Evolutionary conservation across 306 rosid species (phyloP), one percentile per base, ranked within the genome.

Genomic region (Hippophae tibetana): DNA sequence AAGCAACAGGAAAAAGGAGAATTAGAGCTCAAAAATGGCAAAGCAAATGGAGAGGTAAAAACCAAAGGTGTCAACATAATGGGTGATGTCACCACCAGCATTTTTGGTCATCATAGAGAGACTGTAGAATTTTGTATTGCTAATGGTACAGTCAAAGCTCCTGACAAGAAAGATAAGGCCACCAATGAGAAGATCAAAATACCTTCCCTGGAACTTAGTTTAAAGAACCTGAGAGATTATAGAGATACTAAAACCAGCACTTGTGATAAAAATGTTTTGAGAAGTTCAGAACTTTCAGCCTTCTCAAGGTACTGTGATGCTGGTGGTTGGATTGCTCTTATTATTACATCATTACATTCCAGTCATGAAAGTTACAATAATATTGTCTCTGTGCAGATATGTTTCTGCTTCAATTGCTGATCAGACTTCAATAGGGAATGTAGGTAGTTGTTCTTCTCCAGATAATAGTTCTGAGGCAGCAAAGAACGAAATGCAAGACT

Each of bases 231-330:
- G 49, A 68, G 74, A 73, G 89, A 72, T 42, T 63, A 56, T 48
- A 57, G 2, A 55, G 78, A 82, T 74, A 61, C 73, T 38, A 72
- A 57, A 45, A 62, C 14, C 73, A 76, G 70, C 52, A 58, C 78
- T 42, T 71, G 67, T 60, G 88, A 79, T 64, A 68, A 54, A 68
- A 86, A 71, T 76, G 66, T 74, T 57, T 69, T 80, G 63, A 78
- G 80, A 65, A 81, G 74, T 62, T 80, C 82, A 47, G 72, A 71
- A 62, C 76, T 73, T 59, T 78, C 94, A 25, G 83, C 89, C 65
- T 80, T 78, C 69, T 80, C 86, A 38, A 86, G 76, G 94, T 82
- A 78, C 60, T 75, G 8, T 69, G 50, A 52, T 56, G 14, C 38
- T 57, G 9, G 10, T 43, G 69, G 69, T 50, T n/a, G 25, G 48